Base-by-base conservation (phyloP, 352 stramenopile genomes). In the Phytophthora foliorum region DNA sequence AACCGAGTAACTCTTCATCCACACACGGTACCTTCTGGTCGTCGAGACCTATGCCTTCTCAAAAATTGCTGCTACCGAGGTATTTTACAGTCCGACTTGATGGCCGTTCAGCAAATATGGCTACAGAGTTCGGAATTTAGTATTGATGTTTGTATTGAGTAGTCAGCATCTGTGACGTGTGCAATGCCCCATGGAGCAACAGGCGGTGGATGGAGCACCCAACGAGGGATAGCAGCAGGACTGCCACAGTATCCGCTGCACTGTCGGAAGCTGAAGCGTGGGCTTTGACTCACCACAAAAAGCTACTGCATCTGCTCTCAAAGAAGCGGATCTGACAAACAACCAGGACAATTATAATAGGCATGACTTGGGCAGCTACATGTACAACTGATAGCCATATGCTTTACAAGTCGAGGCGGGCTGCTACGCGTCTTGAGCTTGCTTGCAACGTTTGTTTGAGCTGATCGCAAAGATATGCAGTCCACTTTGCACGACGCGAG, bases 151-250 rank as follows among this genome's bases (percentile, higher is more conserved):
- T 68, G 53, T 60, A 65, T 38, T n/a, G 22, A 24, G 57, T 24
- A 64, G 57, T 58, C 62, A 67, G 48, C 34, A 68, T 57, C 62
- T 75, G 63, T 59, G 51, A 76, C 56, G 68, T 69, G 68, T 76
- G 68, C 14, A 59, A 65, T 44, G 50, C 66, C 46, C 61, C 29
- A 61, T 57, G 50, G 17, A n/a, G 5, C 29, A 62, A 60, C 61
- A 71, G 32, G 57, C 32, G 59, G 51, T 51, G 51, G 65, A 45
- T 64, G 45, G 8, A 51, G 34, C 55, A 62, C 16, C 46, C 38
- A 58, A 16, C 31, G 16, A 10, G 21, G 29, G 29, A 34, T 19
- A 66, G n/a, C 34, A 31, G 51, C 51, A 45, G 55, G 13, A 25
- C 41, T 11, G 14, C 31, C 48, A 39, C n/a, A 56, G 61, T 57